Conservation (phyloP, 2,329 filamentous ascomycete species). For the Thielaviopsis populi region DNA sequence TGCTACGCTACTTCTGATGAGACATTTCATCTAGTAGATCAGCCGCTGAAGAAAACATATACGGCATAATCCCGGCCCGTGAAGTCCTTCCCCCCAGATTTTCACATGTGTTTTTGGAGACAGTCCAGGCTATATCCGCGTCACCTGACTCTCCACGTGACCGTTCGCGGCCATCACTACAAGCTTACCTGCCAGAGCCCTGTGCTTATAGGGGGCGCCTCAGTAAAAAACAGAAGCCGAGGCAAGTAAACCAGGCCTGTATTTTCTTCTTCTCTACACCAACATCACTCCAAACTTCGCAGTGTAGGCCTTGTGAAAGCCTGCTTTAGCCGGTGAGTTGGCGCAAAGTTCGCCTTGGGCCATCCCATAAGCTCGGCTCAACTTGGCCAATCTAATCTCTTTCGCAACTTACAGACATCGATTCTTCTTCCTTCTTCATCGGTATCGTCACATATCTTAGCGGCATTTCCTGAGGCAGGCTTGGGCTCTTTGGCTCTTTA, state of each 20-base stretch:
- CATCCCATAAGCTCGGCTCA: background rate
- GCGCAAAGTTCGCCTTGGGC: background rate
- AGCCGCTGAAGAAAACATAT: background rate
- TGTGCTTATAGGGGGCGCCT: background rate
- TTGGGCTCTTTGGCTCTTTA: background rate
- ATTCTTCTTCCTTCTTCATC: background rate
- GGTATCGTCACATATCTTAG: background rate
- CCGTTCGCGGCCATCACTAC: background rate
- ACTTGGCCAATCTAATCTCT: background rate
- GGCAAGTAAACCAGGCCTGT: background rate
- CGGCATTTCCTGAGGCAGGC: background rate
- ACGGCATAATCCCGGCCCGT: background rate
- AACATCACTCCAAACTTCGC: background rate
- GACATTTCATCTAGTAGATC: no score
- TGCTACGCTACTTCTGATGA: no score
- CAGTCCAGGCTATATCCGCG: background rate
- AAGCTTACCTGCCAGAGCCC: background rate
- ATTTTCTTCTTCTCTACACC: background rate
- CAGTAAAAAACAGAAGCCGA: background rate
- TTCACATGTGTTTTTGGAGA: constrained; percentile 3
- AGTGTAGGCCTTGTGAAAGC: no score
- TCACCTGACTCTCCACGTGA: background rate
- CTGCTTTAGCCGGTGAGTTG: background rate
- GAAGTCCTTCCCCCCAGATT: background rate
- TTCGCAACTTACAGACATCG: background rate